A percentile compares a stretch with the other conserved stretches of the same genome.
Evolutionary conservation across 2,329 filamentous ascomycete species (phyloP).

Genomic region (Aspergillus jensenii): DNA sequence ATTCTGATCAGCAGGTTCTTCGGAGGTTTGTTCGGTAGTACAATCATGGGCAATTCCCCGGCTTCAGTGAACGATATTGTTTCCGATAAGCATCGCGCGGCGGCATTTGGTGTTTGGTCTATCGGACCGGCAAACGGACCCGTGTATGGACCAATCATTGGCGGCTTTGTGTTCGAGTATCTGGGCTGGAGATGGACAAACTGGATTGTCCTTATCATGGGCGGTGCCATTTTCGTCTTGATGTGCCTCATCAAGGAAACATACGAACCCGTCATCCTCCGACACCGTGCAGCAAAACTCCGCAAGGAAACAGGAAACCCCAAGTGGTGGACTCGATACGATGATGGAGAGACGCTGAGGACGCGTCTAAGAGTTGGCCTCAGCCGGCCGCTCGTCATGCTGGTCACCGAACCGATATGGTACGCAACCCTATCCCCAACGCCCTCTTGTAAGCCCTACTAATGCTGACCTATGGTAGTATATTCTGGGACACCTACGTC

Average conservation of each 20-base stretch:
- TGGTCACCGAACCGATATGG: background rate
- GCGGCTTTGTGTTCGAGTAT: background rate
- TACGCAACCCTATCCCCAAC: background rate
- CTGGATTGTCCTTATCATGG: slow-evolving; percentile 35
- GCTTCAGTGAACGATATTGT: background rate
- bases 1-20: background rate
- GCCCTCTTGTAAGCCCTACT: background rate
- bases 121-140: background rate
- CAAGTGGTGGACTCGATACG: slow-evolving; percentile 9
- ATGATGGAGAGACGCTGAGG: background rate
- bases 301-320: slow-evolving; percentile 33
- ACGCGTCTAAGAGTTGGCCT: background rate
- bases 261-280: slow-evolving; percentile 34
- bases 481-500: slow-evolving; percentile 58
- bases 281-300: slow-evolving; percentile 31
- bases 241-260: slow-evolving; percentile 35
- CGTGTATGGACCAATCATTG: background rate
- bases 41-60: background rate
- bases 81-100: background rate
- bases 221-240: slow-evolving; percentile 24
- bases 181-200: background rate
- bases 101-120: background rate
- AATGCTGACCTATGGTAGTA: background rate
- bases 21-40: background rate
- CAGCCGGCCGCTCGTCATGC: background rate